Evolutionary conservation across 2,329 filamentous ascomycete species (phyloP).

Genomic region (Ophiocordyceps australis): DNA sequence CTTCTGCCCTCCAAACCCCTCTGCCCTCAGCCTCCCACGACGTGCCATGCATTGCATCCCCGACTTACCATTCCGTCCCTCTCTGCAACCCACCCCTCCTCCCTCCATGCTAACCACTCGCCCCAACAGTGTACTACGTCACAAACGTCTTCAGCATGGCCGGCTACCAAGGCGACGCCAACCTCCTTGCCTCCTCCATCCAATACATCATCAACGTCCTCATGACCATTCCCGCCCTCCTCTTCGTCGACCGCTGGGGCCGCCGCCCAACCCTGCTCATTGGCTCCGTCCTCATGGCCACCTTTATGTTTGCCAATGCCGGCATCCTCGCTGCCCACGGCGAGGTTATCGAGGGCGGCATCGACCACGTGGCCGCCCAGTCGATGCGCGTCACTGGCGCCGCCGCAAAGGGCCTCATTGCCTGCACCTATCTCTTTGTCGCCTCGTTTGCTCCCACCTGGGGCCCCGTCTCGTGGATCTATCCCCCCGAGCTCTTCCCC

Average conservation of each 20-base stretch:
- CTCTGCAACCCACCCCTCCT: neutral
- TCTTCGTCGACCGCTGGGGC: conserved; percentile 61
- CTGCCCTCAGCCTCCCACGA: too few relatives aligned
- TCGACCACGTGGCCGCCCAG: conserved; percentile 22
- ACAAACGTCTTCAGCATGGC: conserved; percentile 20
- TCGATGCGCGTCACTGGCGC: conserved; percentile 27
- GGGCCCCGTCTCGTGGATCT: conserved; percentile 33
- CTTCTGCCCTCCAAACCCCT: too few relatives aligned
- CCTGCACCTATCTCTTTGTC: conserved; percentile 47
- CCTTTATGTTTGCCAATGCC: conserved; percentile 37
- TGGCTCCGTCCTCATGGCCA: conserved; percentile 47
- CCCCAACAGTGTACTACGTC: conserved; percentile 41
- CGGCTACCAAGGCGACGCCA: conserved; percentile 23
- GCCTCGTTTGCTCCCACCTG: conserved; percentile 26
- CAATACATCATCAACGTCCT: conserved; percentile 59
- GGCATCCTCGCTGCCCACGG: conserved; percentile 31
- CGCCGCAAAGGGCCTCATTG: conserved; percentile 43
- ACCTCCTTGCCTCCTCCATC: conserved; percentile 34
- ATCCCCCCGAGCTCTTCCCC: conserved; percentile 38
- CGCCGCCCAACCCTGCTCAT: conserved; percentile 49
- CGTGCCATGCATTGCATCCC: too few relatives aligned
- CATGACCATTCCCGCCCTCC: conserved; percentile 59
- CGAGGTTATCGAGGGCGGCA: conserved; percentile 18
- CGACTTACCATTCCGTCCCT: too few relatives aligned
- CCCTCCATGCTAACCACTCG: neutral